A percentile compares a stretch with the other conserved stretches of the same genome.
phyloP scores from a whole-genome alignment of 768 basidiomycete species.

The Rhodotorula graminis region DNA sequence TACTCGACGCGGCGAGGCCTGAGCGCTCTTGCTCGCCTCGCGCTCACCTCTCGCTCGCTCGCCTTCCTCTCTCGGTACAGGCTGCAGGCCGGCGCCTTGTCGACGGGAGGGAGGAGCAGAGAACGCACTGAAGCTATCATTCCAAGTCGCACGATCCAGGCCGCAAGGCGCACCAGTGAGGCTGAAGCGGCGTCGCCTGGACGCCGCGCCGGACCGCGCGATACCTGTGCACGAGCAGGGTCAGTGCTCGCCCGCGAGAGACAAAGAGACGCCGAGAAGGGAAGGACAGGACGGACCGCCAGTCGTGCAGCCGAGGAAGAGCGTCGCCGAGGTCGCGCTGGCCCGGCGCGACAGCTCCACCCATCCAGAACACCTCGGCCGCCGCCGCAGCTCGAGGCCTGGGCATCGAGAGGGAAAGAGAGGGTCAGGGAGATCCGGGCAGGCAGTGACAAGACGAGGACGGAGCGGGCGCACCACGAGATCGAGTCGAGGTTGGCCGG shows the following conservation, averaged over 20 bases:
- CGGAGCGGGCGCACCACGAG: slow-evolving; percentile 66
- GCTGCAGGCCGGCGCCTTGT: too few species aligned
- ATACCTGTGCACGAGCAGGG: slow-evolving; percentile 44
- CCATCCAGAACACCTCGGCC: slow-evolving; percentile 75
- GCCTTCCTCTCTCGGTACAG: too few species aligned
- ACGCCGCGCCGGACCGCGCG: slow-evolving; percentile 62
- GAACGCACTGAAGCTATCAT: not conserved
- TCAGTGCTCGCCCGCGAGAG: not conserved
- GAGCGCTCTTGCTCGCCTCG: too few species aligned
- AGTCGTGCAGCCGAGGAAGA: slow-evolving; percentile 63
- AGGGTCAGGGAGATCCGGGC: too few species aligned
- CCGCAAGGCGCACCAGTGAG: slow-evolving; percentile 66
- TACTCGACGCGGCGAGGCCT: too few species aligned
- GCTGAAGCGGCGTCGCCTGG: slow-evolving; percentile 60
- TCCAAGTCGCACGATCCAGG: slow-evolving; percentile 57
- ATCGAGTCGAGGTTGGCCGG: slow-evolving; percentile 65
- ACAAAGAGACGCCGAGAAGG: not conserved
- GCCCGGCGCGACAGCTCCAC: slow-evolving; percentile 46
- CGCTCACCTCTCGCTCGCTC: too few species aligned
- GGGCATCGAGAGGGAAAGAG: not conserved
- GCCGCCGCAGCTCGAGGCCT: slow-evolving; percentile 48
- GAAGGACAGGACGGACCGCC: slow-evolving; percentile 41
- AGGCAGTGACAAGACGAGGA: too few species aligned
- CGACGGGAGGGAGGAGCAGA: too few species aligned
- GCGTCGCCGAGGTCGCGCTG: slow-evolving; percentile 53